Evolutionary conservation across 116 monocot genomes (phyloP).

Genomic region (Iris pallida): DNA sequence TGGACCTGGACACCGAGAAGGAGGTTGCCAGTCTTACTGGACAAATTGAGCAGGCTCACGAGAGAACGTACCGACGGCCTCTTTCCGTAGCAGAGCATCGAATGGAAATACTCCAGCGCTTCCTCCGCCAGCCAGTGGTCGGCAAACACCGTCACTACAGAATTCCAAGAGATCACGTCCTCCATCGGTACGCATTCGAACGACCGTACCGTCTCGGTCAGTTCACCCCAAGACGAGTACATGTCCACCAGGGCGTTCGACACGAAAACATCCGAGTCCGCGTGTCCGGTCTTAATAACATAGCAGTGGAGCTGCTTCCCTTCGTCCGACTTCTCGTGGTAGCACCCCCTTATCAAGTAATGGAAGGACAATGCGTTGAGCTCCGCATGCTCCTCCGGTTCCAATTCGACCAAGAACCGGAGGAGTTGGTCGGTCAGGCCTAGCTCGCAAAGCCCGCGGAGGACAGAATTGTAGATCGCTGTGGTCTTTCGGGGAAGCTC

Average conservation of each 20-base stretch:
- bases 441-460: slow-evolving; percentile 17
- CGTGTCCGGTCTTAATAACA: slow-evolving; percentile 20
- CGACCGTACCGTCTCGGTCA: slow-evolving; percentile 4
- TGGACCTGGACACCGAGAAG: slow-evolving; percentile 21
- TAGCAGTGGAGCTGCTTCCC: slow-evolving; percentile 27
- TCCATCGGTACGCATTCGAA: neutral
- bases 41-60: slow-evolving; percentile 12
- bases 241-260: slow-evolving; percentile 34
- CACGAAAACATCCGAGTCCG: slow-evolving; percentile 5
- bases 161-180: slow-evolving; percentile 40
- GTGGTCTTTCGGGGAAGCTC: slow-evolving; percentile 8
- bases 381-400: neutral
- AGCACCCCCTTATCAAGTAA: slow-evolving; percentile 20
- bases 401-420: slow-evolving; percentile 23
- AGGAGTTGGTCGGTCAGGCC: slow-evolving; percentile 3
- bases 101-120: slow-evolving; percentile 9
- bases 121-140: slow-evolving; percentile 5
- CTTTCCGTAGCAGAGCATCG: slow-evolving; percentile 19
- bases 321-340: neutral
- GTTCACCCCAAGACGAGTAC: slow-evolving; percentile 11
- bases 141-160: slow-evolving; percentile 14
- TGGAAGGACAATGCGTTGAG: slow-evolving; percentile 18
- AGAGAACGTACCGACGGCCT: slow-evolving; percentile 21
- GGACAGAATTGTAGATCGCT: slow-evolving; percentile 21
- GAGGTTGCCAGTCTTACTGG: slow-evolving; percentile 4